Evolutionary conservation across 2,329 filamentous ascomycete genomes (phyloP).

Genomic region (Huntiella bhutanensis): DNA sequence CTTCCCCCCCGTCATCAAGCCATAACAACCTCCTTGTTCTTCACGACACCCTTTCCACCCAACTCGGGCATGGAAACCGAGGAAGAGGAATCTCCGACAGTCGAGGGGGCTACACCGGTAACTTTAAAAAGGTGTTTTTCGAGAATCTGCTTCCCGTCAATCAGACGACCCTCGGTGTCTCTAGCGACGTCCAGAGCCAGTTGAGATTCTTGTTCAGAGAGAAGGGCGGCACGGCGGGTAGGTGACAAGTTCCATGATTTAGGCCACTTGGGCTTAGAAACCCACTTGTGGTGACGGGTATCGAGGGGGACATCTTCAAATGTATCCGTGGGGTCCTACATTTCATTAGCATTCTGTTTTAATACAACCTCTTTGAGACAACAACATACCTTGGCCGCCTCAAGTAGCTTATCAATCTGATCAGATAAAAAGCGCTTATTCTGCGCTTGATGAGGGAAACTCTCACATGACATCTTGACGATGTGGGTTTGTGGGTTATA

Average conservation of each 20-base stretch:
- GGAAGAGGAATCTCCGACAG: background rate
- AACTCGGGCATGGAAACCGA: slow-evolving; percentile 6
- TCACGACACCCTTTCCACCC: background rate
- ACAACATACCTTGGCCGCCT: slow-evolving; percentile 44
- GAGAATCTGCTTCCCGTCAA: slow-evolving; percentile 38
- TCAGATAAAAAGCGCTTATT: slow-evolving; percentile 93
- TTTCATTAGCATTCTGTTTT: background rate
- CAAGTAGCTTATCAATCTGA: slow-evolving; percentile 52
- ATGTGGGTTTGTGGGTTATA: slow-evolving; percentile 73
- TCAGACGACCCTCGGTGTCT: slow-evolving; percentile 31
- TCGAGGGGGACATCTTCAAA: slow-evolving; percentile 85
- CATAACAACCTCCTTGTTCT: background rate
- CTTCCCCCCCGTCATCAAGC: background rate
- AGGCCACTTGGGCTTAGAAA: slow-evolving; percentile 53
- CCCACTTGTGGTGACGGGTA: slow-evolving; percentile 56
- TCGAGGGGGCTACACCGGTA: slow-evolving; percentile 9
- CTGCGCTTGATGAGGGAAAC: slow-evolving; percentile 73
- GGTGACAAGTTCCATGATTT: slow-evolving; percentile 64
- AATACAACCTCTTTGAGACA: no score
- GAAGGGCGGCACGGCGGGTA: slow-evolving; percentile 45
- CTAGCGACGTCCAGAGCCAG: slow-evolving; percentile 35
- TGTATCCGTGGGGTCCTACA: slow-evolving; percentile 50
- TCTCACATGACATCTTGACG: slow-evolving; percentile 80
- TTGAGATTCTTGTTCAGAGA: slow-evolving; percentile 34
- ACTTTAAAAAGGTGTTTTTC: slow-evolving; percentile 14